Evolutionary conservation across 2,329 filamentous ascomycete species (phyloP).

Genomic region (Alternaria triticina): DNA sequence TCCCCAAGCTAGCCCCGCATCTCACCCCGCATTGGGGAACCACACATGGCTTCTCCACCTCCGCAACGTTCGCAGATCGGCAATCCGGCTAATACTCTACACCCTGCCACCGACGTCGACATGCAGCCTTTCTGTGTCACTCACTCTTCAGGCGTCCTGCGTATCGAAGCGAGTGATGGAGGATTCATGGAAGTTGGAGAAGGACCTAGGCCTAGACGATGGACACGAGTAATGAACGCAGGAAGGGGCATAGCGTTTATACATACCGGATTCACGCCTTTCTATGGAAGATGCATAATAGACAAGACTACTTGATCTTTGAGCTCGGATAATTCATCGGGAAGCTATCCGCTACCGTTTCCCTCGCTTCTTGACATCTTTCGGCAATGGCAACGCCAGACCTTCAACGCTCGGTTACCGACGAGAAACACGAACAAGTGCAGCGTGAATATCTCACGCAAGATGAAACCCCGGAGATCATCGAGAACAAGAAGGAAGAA

Average conservation of each 20-base stretch:
- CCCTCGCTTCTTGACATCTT: neutral
- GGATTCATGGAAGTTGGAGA: neutral
- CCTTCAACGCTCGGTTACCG: neutral
- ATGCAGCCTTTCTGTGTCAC: neutral
- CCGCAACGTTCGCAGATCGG: conserved; percentile 1
- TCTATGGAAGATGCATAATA: neutral
- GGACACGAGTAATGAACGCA: neutral
- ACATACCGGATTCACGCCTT: neutral
- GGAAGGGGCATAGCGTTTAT: neutral
- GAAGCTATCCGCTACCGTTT: neutral
- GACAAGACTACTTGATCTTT: fast-evolving
- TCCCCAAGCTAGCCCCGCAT: conserved; percentile 1
- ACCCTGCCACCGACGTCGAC: neutral
- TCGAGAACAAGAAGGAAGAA: conserved; percentile 32
- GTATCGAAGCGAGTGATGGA: neutral
- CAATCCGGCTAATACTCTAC: neutral
- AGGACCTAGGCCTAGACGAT: neutral
- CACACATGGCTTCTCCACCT: conserved; percentile 4
- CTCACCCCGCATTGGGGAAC: conserved; percentile 12
- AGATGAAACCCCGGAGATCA: conserved; percentile 20
- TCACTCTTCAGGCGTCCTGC: neutral
- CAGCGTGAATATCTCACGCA: conserved; percentile 27
- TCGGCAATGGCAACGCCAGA: neutral
- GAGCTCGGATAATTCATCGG: fast-evolving
- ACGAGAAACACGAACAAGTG: conserved; percentile 23